Conservation (phyloP, 2,329 filamentous ascomycete species). For the Apiospora kogelbergensis region DNA sequence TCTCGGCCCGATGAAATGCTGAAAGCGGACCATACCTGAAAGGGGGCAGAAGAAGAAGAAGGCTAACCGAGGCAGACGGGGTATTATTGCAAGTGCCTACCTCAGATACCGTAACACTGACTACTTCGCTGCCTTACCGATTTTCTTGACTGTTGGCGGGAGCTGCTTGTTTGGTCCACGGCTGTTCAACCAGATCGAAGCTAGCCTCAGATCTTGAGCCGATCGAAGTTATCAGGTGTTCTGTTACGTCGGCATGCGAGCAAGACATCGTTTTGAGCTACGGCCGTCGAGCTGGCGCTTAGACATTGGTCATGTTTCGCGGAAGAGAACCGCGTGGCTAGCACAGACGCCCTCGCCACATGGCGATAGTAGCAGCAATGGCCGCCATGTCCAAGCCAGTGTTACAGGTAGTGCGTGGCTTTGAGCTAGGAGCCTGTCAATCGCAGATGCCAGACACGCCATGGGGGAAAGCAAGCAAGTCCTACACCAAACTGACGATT, state of each 20-base stretch:
- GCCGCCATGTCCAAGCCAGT: not conserved
- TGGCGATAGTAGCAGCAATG: not conserved
- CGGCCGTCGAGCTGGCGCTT: not conserved
- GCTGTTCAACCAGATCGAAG: not conserved
- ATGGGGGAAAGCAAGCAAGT: not conserved
- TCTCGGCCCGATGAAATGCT: not conserved
- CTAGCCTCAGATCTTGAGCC: not conserved
- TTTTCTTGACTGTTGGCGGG: too few species aligned
- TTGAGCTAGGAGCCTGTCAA: not conserved
- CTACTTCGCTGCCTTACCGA: not conserved
- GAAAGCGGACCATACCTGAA: not conserved
- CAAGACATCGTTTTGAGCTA: not conserved
- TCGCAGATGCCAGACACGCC: not conserved
- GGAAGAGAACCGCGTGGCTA: not conserved
- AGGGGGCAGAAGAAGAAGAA: not conserved
- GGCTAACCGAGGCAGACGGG: not conserved
- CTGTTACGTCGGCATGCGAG: not conserved
- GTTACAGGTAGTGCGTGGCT: not conserved
- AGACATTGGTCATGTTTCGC: not conserved
- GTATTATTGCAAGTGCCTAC: not conserved
- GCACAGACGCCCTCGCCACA: not conserved
- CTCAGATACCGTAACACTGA: not conserved
- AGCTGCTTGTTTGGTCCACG: not conserved
- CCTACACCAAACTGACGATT: not conserved
- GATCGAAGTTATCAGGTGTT: not conserved